These are phyloP conservation scores for Sungouiozyma intestinalis DNA, from an alignment of 805 yeast species.

Conservation along the genomic window DNA sequence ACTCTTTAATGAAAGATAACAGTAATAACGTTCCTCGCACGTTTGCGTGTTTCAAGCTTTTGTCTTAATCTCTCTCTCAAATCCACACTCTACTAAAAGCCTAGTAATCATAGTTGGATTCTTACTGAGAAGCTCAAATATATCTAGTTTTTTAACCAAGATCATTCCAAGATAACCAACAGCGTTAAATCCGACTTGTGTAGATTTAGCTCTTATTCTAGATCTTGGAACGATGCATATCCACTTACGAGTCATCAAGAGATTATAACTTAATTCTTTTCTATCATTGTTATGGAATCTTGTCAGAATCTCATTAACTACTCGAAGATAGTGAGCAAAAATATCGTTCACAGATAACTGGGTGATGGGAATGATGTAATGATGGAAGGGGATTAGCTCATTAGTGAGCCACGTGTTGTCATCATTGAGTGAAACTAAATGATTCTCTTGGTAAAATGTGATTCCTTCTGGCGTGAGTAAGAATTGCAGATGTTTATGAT, in stretches of 20 bases:
- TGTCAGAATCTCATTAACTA: background rate
- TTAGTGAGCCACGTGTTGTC: conserved; percentile 11
- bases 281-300: background rate
- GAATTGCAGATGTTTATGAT: conserved; percentile 88
- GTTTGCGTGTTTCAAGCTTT: too few species aligned
- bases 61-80: too few species aligned
- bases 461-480: conserved; percentile 56
- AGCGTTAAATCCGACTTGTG: conserved; percentile 57
- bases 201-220: conserved; percentile 36
- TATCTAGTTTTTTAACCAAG: conserved; percentile 57
- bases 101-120: conserved; percentile 35
- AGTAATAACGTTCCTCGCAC: too few species aligned
- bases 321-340: background rate
- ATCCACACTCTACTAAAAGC: conserved; percentile 50
- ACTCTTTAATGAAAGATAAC: background rate
- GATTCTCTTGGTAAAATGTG: conserved; percentile 47
- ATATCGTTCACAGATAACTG: background rate
- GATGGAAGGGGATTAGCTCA: background rate
- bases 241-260: conserved; percentile 72
- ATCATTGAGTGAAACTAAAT: conserved; percentile 7
- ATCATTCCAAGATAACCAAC: conserved; percentile 72
- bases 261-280: conserved; percentile 52
- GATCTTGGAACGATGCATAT: conserved; percentile 78
- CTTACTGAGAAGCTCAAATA: conserved; percentile 36
- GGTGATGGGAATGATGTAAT: background rate